Conservation (phyloP, 495 filamentous ascomycete genomes). For the Penicillium pulvis region DNA sequence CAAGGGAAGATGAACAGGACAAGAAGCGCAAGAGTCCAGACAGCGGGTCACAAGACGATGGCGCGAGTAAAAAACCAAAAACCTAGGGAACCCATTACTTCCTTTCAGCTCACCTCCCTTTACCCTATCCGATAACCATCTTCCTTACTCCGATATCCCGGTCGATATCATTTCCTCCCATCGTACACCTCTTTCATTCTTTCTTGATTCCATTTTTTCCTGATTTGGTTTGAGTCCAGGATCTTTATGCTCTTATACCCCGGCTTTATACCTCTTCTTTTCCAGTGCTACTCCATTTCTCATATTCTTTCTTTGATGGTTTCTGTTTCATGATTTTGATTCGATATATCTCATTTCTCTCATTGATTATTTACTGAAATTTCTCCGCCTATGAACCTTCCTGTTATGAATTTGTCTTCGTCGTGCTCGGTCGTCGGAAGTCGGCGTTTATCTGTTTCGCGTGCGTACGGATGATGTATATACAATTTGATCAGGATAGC, state of each 20-base stretch:
- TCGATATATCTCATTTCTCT: constrained; percentile 3
- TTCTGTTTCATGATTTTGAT: neutral
- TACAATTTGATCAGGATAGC: constrained; percentile 24
- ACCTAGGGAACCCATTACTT: constrained; percentile 17
- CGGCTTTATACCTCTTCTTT: constrained; percentile 20
- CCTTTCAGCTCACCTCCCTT: neutral
- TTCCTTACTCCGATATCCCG: constrained; percentile 11
- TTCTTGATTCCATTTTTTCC: neutral
- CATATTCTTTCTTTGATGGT: constrained; percentile 4
- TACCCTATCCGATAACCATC: neutral
- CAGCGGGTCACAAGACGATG: constrained; percentile 38
- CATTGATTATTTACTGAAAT: constrained; percentile 4
- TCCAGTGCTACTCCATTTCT: neutral
- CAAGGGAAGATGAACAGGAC: constrained; percentile 56
- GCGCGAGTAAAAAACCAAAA: constrained; percentile 53
- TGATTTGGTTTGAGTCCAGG: constrained; percentile 23
- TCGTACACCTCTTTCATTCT: constrained; percentile 5
- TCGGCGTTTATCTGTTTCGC: constrained; percentile 2
- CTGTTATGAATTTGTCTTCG: constrained; percentile 1
- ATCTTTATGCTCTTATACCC: constrained; percentile 27
- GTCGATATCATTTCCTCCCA: constrained; percentile 12
- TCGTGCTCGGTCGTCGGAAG: neutral
- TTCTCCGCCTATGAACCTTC: neutral
- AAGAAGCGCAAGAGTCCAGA: constrained; percentile 60
- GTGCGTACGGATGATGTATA: constrained; percentile 22